These are phyloP conservation scores for Saccharomycodes ludwigii DNA, from an alignment of 805 yeast species.

Conservation along the genomic window DNA sequence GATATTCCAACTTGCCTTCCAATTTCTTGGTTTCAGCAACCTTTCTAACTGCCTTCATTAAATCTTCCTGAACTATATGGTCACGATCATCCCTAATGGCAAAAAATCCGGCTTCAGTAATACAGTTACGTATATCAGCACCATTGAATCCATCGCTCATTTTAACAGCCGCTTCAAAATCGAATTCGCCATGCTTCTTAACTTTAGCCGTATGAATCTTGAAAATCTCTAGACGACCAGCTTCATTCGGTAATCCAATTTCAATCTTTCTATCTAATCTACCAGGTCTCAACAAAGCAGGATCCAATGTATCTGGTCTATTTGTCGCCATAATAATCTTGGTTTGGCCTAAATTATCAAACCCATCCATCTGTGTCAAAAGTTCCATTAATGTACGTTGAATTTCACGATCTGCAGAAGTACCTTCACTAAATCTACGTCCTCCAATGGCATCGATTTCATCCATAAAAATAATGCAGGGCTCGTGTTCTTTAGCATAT, in stretches of 20 bases:
- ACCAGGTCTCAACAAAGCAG: conserved; percentile 94
- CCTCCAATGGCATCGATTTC: conserved; percentile 99
- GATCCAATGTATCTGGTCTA: conserved; percentile 96
- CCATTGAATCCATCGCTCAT: conserved; percentile 99
- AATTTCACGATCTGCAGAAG: conserved; percentile 96
- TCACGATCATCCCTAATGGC: conserved; percentile 98
- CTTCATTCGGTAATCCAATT: conserved; percentile 91
- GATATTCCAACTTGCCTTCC: conserved; percentile 92
- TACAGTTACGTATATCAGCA: conserved; percentile 92
- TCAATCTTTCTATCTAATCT: conserved; percentile 94
- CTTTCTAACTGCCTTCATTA: conserved; percentile 96
- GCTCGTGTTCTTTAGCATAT: conserved; percentile 95
- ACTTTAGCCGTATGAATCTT: conserved; percentile 84
- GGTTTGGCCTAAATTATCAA: conserved; percentile 91
- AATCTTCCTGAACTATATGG: conserved; percentile 81
- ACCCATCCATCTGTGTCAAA: conserved; percentile 97
- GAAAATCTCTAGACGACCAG: conserved; percentile 85
- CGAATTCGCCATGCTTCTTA: conserved; percentile 87
- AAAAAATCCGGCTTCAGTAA: conserved; percentile 97
- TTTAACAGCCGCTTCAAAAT: conserved; percentile 92
- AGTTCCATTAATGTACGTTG: conserved; percentile 97
- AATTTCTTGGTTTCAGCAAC: conserved; percentile 94
- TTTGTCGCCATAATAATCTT: conserved; percentile 99
- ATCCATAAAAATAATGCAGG: conserved; percentile 96
- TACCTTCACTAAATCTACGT: conserved; percentile 93